phyloP scores from a whole-genome alignment of 164 flowering plant genomes.

The Akebia trifoliata region DNA sequence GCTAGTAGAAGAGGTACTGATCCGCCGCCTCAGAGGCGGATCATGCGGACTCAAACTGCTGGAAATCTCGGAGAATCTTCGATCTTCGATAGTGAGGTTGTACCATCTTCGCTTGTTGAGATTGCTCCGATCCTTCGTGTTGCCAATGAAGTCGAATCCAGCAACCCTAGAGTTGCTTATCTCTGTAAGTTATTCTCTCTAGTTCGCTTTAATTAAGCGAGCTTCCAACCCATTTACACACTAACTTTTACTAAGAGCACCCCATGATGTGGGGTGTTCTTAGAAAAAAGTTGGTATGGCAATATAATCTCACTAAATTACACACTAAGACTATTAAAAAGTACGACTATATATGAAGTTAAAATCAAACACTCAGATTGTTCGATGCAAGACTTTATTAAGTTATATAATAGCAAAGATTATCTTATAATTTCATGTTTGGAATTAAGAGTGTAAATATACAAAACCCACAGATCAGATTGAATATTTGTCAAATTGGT shows the following conservation, averaged over 20 bases:
- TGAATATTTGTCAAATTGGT: too few relatives aligned
- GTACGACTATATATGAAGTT: too few relatives aligned
- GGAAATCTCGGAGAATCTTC: conserved; percentile 66
- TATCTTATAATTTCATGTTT: too few relatives aligned
- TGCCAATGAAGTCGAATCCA: conserved; percentile 68
- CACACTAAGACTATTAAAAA: too few relatives aligned
- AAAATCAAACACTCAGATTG: too few relatives aligned
- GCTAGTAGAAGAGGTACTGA: conserved; percentile 31
- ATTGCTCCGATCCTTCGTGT: conserved; percentile 82
- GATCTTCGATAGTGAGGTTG: conserved; percentile 64
- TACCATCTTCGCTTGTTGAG: conserved; percentile 63
- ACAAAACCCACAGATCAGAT: too few relatives aligned
- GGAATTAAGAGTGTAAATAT: too few relatives aligned
- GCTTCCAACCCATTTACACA: background rate
- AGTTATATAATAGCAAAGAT: too few relatives aligned
- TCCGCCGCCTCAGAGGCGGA: conserved; percentile 45
- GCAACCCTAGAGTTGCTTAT: conserved; percentile 74
- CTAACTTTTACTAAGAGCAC: too few relatives aligned
- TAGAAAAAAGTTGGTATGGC: too few relatives aligned
- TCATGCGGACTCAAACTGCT: conserved; percentile 58
- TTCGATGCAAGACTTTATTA: too few relatives aligned
- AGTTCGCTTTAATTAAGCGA: background rate
- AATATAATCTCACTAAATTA: too few relatives aligned
- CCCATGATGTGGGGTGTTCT: background rate
- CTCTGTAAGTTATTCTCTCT: conserved; percentile 39